Percentiles rank a stretch among this genome's conserved stretches.
These are phyloP conservation scores for Leucocoprinus leucothites DNA, from an alignment of 768 basidiomycete species.

Conservation along the genomic window DNA sequence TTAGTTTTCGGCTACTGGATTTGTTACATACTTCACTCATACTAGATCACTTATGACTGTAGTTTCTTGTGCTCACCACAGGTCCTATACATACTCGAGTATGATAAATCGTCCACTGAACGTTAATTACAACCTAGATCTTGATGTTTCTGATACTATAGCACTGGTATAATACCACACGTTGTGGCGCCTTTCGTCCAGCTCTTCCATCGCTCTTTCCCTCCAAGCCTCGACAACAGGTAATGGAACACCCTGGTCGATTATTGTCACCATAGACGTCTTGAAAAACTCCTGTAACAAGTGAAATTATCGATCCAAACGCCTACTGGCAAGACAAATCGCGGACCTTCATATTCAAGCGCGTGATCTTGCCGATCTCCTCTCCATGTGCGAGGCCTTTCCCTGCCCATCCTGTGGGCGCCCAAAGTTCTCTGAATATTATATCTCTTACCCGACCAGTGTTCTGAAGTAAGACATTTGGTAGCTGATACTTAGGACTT, in stretches of 20 bases:
- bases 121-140: neutral
- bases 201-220: constrained; percentile 8
- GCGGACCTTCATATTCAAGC: constrained; percentile 9
- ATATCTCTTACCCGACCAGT: neutral
- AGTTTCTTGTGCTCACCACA: too few species aligned
- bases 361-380: constrained; percentile 7
- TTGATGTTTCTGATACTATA: neutral
- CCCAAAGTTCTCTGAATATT: neutral
- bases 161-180: constrained; percentile 9
- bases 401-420: constrained; percentile 4
- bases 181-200: constrained; percentile 7
- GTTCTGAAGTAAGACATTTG: constrained; percentile 9
- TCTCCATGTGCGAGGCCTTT: constrained; percentile 1
- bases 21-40: too few species aligned
- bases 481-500: constrained; percentile 16
- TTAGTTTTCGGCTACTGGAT: too few species aligned
- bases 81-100: too few species aligned
- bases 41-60: too few species aligned
- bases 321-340: neutral
- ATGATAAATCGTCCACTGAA: too few species aligned
- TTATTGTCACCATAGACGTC: neutral
- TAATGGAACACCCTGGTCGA: neutral
- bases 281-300: constrained; percentile 3
- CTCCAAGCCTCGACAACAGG: constrained; percentile 7
- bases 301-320: too few species aligned